These are phyloP conservation scores for Bolboschoenoplectus hybrid DNA, from an alignment of 202 grass and related monocot genomes.

Conservation along the genomic window DNA sequence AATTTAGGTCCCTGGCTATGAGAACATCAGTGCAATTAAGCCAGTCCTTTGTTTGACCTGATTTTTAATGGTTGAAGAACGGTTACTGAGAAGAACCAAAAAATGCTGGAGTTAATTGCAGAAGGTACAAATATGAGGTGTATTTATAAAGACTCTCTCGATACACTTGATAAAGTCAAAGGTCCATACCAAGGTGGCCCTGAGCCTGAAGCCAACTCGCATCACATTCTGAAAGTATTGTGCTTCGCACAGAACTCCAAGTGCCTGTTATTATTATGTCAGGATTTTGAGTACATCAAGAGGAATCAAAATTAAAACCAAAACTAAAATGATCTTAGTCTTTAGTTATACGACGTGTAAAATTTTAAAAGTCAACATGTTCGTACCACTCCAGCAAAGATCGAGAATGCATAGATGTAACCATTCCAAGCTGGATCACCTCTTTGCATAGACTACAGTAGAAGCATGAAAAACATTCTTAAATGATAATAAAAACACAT, in stretches of 20 bases:
- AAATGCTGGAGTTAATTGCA: slow-evolving; percentile 4
- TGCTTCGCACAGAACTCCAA: slow-evolving; percentile 91
- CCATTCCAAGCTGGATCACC: slow-evolving; percentile 80
- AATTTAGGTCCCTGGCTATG: not conserved
- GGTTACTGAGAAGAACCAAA: not conserved
- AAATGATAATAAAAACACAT: slow-evolving; percentile 29
- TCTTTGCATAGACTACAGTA: slow-evolving; percentile 93
- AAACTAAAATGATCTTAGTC: not conserved
- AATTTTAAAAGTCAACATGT: slow-evolving; percentile 23
- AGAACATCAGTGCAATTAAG: not conserved
- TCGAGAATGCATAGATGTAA: slow-evolving; percentile 89
- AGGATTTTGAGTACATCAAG: slow-evolving; percentile 30
- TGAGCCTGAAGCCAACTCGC: slow-evolving; percentile 92
- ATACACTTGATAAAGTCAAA: slow-evolving; percentile 28
- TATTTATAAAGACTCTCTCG: slow-evolving; percentile 19
- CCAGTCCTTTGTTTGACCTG: not conserved
- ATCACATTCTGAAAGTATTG: slow-evolving; percentile 99
- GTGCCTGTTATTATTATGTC: slow-evolving; percentile 49
- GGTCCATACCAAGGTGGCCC: slow-evolving; percentile 86
- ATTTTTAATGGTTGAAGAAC: not conserved
- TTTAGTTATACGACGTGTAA: slow-evolving; percentile 29
- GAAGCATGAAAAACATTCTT: slow-evolving; percentile 14
- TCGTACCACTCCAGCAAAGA: slow-evolving; percentile 97
- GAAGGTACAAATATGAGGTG: not conserved
- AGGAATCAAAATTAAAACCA: slow-evolving; percentile 27